These are phyloP conservation scores for Leptographium wingfieldii DNA, from an alignment of 2,329 filamentous ascomycete genomes.

Conservation along the genomic window DNA sequence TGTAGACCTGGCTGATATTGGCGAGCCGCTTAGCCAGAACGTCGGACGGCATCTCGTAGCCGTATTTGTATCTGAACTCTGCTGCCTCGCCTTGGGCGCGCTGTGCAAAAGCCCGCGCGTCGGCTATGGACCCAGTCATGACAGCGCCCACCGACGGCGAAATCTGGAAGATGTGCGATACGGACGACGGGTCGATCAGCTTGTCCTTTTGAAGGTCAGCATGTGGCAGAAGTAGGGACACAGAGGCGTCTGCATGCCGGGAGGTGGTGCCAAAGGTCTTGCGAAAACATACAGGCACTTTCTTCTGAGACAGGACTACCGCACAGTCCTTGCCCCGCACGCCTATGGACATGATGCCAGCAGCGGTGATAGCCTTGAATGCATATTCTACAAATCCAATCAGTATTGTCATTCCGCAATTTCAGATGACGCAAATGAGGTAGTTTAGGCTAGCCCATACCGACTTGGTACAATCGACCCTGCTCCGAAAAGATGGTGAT, in stretches of 20 bases:
- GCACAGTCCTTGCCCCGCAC: slow-evolving; percentile 94
- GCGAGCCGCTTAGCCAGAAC: slow-evolving; percentile 91
- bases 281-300: slow-evolving; percentile 68
- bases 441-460: slow-evolving; percentile 42
- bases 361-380: slow-evolving; percentile 98
- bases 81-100: slow-evolving; percentile 91
- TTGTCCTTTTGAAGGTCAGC: slow-evolving; percentile 57
- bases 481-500: slow-evolving; percentile 99
- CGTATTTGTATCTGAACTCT: slow-evolving; percentile 96
- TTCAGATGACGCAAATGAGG: neutral
- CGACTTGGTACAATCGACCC: slow-evolving; percentile 97
- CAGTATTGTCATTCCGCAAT: neutral
- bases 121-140: slow-evolving; percentile 97
- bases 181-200: slow-evolving; percentile 92
- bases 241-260: too few relatives aligned
- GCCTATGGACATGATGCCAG: slow-evolving; percentile 97
- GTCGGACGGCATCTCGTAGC: slow-evolving; percentile 99
- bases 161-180: slow-evolving; percentile 94
- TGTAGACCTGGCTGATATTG: slow-evolving; percentile 99
- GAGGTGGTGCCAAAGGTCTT: neutral
- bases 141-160: slow-evolving; percentile 95
- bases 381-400: slow-evolving; percentile 68
- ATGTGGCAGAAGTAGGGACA: neutral
- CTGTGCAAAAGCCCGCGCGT: slow-evolving; percentile 85
- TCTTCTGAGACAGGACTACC: slow-evolving; percentile 97